Conservation (phyloP, 2,329 filamentous ascomycete genomes). For the Lecanicillium sp. region DNA sequence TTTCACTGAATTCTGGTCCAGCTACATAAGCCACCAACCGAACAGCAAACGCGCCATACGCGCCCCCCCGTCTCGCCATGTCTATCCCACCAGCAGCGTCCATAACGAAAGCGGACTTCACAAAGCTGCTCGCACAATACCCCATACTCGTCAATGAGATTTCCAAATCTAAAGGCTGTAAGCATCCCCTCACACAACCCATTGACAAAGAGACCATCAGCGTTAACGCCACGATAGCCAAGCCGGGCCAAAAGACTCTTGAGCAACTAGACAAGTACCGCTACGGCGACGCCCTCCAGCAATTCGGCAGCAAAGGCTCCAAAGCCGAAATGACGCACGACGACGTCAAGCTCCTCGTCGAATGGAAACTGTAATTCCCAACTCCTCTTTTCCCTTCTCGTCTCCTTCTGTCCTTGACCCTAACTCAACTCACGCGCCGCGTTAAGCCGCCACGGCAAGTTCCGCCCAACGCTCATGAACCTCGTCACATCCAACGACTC, state of each 20-base stretch:
- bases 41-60: no score
- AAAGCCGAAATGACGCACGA: slow-evolving; percentile 40
- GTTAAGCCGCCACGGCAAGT: slow-evolving; percentile 51
- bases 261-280: slow-evolving; percentile 53
- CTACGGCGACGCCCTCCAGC: slow-evolving; percentile 42
- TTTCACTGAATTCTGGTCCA: no score
- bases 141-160: slow-evolving; percentile 31
- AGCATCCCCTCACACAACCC: slow-evolving; percentile 11
- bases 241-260: slow-evolving; percentile 43
- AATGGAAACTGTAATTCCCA: slow-evolving; percentile 61
- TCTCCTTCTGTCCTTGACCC: not conserved
- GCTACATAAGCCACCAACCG: no score
- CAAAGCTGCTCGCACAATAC: slow-evolving; percentile 28
- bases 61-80: not conserved
- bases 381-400: slow-evolving; percentile 6
- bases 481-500: slow-evolving; percentile 55
- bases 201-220: not conserved
- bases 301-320: slow-evolving; percentile 30
- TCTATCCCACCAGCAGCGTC: slow-evolving; percentile 3
- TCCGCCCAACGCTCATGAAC: slow-evolving; percentile 53
- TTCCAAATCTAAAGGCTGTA: slow-evolving; percentile 38
- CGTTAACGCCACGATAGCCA: slow-evolving; percentile 25
- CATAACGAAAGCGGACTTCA: slow-evolving; percentile 26
- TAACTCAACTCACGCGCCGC: slow-evolving; percentile 3
- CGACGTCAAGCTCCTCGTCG: slow-evolving; percentile 53